A percentile compares a stretch with the other conserved stretches of the same genome.
These are phyloP conservation scores for Suillus subluteus DNA, from an alignment of 768 basidiomycete genomes.

Conservation along the genomic window DNA sequence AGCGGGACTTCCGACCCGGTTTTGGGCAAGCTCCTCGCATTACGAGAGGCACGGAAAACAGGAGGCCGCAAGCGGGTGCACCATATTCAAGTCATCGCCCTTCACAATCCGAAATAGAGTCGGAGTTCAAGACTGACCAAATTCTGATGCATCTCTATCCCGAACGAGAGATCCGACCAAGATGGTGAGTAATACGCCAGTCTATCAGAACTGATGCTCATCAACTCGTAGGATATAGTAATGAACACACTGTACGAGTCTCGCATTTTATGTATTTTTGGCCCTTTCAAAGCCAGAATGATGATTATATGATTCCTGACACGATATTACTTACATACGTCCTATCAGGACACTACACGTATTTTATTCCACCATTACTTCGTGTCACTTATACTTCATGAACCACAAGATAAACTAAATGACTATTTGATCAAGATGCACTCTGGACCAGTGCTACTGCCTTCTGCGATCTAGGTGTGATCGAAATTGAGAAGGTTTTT, in stretches of 20 bases:
- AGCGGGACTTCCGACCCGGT: slow-evolving; percentile 6
- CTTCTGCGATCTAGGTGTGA: slow-evolving; percentile 21
- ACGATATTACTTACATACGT: slow-evolving; percentile 5
- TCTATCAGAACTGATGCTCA: not conserved
- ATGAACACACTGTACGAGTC: slow-evolving; percentile 7
- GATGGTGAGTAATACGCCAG: slow-evolving; percentile 28
- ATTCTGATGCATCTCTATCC: slow-evolving; percentile 40
- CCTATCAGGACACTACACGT: slow-evolving; percentile 5
- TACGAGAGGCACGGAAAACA: slow-evolving; percentile 24
- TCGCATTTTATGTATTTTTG: not conserved
- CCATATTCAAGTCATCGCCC: slow-evolving; percentile 20
- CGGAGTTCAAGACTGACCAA: slow-evolving; percentile 36
- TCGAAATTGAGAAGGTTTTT: slow-evolving; percentile 23
- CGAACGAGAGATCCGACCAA: slow-evolving; percentile 34
- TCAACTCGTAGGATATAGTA: slow-evolving; percentile 6
- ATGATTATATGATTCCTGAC: not conserved
- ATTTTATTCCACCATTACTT: not conserved
- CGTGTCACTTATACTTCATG: slow-evolving; percentile 14
- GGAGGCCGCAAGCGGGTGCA: slow-evolving; percentile 19
- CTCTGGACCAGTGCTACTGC: slow-evolving; percentile 20
- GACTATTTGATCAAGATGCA: slow-evolving; percentile 12
- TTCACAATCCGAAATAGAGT: slow-evolving; percentile 32
- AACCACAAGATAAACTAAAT: slow-evolving; percentile 21
- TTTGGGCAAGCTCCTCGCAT: slow-evolving; percentile 15
- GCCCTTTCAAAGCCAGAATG: not conserved